Conservation (phyloP, 2,329 filamentous ascomycete genomes). For the Pestalotiopsis sp. region DNA sequence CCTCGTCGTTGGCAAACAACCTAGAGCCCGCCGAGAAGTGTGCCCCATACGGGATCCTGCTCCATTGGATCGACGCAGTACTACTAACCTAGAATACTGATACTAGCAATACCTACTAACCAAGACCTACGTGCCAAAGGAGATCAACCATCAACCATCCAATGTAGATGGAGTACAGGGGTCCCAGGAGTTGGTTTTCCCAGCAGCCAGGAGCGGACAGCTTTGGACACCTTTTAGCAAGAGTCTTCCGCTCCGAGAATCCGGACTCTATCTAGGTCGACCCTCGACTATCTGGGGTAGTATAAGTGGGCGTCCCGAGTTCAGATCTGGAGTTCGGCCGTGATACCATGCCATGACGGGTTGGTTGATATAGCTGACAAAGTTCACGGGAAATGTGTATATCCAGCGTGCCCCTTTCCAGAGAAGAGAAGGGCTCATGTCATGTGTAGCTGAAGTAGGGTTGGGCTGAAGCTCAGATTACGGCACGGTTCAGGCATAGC, state of each 20-base stretch:
- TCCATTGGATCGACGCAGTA: not conserved
- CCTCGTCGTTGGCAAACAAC: not conserved
- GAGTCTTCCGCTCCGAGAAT: not conserved
- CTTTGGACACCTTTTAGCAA: not conserved
- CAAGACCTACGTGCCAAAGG: not conserved
- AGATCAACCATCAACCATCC: not conserved
- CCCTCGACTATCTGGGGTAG: not conserved
- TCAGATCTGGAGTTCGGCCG: not conserved
- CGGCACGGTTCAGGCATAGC: not conserved
- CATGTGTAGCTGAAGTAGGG: not conserved
- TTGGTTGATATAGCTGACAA: not conserved
- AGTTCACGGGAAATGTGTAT: too few relatives aligned
- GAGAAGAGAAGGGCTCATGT: not conserved
- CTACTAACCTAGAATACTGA: not conserved
- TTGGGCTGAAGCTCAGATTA: not conserved
- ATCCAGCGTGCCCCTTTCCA: not conserved
- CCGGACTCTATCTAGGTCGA: not conserved
- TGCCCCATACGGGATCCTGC: not conserved
- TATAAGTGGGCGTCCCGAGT: not conserved
- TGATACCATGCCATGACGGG: not conserved
- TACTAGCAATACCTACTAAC: not conserved
- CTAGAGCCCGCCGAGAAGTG: not conserved
- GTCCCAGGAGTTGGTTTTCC: not conserved
- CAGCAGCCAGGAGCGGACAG: not conserved
- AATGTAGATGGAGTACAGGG: not conserved